Conservation (phyloP, 176 grass and related monocot genomes). For the Eragrostis nindensis region DNA sequence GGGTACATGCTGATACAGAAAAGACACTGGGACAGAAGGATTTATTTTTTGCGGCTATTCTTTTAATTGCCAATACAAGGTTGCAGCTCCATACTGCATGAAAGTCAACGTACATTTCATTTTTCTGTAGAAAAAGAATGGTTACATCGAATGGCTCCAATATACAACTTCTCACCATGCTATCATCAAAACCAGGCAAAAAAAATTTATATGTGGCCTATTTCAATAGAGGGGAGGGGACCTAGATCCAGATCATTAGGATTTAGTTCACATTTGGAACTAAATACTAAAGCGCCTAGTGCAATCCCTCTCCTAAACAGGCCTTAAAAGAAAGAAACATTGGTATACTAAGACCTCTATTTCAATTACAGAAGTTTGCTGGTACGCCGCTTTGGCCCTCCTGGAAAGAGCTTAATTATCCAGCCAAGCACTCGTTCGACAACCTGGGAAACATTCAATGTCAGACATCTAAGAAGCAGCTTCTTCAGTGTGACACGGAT, state of each 20-base stretch:
- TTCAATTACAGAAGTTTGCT: constrained; percentile 87
- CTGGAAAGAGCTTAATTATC: constrained; percentile 99
- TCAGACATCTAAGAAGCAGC: constrained; percentile 16
- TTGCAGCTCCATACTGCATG: constrained; percentile 34
- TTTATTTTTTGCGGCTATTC: constrained; percentile 30
- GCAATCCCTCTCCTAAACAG: constrained; percentile 22
- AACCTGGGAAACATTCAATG: constrained; percentile 52
- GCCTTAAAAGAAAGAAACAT: constrained; percentile 38
- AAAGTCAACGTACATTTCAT: constrained; percentile 41
- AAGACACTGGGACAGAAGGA: constrained; percentile 17
- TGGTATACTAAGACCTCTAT: constrained; percentile 47
- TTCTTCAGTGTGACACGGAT: neutral
- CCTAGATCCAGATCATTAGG: neutral
- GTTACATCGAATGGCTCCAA: constrained; percentile 59
- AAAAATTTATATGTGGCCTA: constrained; percentile 30
- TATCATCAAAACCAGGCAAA: constrained; percentile 53
- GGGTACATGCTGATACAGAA: neutral
- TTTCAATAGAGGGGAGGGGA: neutral
- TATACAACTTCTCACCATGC: constrained; percentile 61
- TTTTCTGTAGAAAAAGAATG: constrained; percentile 63
- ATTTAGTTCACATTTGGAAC: constrained; percentile 27
- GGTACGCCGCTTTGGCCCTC: constrained; percentile 89
- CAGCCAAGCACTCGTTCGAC: constrained; percentile 94
- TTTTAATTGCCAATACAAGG: constrained; percentile 50
- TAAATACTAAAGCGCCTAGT: constrained; percentile 17